Evolutionary conservation across 805 yeast species (phyloP), one percentile per base, ranked within the genome.

Genomic region (Hanseniaspora mollemarum): DNA sequence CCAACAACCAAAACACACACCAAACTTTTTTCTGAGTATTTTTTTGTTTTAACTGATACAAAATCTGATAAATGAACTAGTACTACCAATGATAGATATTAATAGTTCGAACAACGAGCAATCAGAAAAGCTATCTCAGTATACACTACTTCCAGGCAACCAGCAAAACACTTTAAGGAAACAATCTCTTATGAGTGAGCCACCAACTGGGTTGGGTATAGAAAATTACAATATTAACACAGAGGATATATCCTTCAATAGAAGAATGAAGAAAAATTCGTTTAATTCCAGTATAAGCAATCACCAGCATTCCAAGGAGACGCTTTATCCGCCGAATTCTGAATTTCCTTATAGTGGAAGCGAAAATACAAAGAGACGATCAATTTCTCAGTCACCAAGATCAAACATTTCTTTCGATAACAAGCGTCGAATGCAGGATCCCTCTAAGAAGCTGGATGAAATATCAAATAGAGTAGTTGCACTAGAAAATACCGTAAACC

Each of bases 401-500:
- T 46, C 51, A 4, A 46, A 38, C 16, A 33, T 38, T 9, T 39
- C 51, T 4, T 39, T 33, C 16, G 51, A 42, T n/a, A 38, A 38
- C n/a, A 39, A 39, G 28, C n/a, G 31, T n/a, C 26, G 29, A 37
- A 25, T 24, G 5, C 37, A 37, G 9, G 38, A 39, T 4, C 16
- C 19, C 9, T 39, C 51, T 4, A 35, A 25, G 5, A 39, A n/a
- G 38, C 22, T 46, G 9, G 41, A 46, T 18, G 51, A 46, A 13
- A 46, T 46, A 19, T 41, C 41, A 16, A 28, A 35, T n/a, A 38
- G 51, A 25, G 51, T 46, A 10, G 18, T 33, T 1, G 19, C 31
- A 4, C 33, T 46, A 9, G 51, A 46, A 32, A 38, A 39, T 16
- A 46, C 51, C 54, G 59, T 65, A 19, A 55, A 58, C 29, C 57